Evolutionary conservation across 78 protist genomes (phyloP).

Genomic region (Chrysochromulina parva): DNA sequence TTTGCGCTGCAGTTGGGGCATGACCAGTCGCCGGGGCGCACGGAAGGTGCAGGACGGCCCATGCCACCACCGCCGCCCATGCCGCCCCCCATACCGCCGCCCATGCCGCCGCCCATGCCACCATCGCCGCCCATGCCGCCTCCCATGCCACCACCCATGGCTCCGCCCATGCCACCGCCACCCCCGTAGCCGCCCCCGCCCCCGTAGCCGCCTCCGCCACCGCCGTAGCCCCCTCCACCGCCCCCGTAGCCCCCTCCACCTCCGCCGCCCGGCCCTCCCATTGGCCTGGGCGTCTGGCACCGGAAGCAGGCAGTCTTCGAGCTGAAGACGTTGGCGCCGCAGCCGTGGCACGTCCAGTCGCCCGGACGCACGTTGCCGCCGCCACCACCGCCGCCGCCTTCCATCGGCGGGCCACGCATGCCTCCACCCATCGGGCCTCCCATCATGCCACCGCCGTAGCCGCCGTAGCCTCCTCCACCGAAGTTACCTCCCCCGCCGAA

Average conservation of each 20-base stretch:
- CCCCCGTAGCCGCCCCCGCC: too few species aligned
- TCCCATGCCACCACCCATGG: too few species aligned
- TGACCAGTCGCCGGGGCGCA: conserved; percentile 23
- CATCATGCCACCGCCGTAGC: too few species aligned
- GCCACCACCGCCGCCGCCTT: background rate
- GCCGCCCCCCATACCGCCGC: background rate
- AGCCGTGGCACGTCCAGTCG: background rate
- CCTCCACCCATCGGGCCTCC: too few species aligned
- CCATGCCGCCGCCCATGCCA: background rate
- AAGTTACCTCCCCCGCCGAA: background rate
- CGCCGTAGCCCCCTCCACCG: too few species aligned
- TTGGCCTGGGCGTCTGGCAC: background rate
- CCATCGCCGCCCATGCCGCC: too few species aligned
- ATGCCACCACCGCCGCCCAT: background rate
- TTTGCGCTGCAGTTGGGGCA: conserved; percentile 23
- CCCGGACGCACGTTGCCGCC: background rate
- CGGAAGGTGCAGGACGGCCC: background rate
- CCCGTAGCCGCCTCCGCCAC: too few species aligned
- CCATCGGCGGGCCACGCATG: too few species aligned
- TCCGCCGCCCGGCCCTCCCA: too few species aligned
- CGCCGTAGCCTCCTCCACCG: too few species aligned
- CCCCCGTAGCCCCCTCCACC: too few species aligned
- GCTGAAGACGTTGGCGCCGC: background rate
- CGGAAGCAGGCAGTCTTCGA: background rate
- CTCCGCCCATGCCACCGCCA: too few species aligned